These are phyloP conservation scores for Croton laevigatus DNA, from an alignment of 441 rosid genomes.

Conservation along the genomic window DNA sequence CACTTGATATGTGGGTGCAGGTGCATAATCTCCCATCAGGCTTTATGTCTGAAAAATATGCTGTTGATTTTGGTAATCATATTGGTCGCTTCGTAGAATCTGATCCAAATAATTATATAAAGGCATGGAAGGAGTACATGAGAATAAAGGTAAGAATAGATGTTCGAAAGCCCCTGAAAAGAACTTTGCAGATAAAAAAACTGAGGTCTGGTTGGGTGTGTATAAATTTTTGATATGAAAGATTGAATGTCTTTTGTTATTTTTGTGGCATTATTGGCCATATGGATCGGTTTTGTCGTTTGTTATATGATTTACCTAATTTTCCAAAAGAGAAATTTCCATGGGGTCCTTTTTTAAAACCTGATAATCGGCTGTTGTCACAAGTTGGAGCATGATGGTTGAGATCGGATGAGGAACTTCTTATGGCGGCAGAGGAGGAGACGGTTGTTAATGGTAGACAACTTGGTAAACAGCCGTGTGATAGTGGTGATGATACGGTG, in stretches of 20 bases:
- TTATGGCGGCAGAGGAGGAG: too few species aligned
- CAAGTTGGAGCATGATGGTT: not conserved
- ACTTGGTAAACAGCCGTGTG: too few species aligned
- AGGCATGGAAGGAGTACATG: not conserved
- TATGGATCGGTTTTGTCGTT: not conserved
- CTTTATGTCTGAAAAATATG: too few species aligned
- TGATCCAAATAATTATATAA: not conserved
- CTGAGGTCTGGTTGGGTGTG: not conserved
- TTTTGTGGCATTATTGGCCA: not conserved
- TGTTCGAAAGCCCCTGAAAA: not conserved
- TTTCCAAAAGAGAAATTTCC: not conserved
- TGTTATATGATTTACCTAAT: too few species aligned
- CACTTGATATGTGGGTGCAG: not conserved
- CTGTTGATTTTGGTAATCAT: not conserved
- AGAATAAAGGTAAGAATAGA: not conserved
- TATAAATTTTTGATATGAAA: not conserved
- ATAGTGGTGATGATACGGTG: too few species aligned
- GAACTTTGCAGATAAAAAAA: not conserved
- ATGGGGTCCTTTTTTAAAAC: not conserved
- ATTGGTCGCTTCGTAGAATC: not conserved
- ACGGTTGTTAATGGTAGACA: too few species aligned
- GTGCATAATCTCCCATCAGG: not conserved
- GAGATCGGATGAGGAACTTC: not conserved
- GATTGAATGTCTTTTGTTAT: not conserved
- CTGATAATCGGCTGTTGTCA: not conserved